These are phyloP conservation scores for Microcyclospora pomicola DNA, from an alignment of 2,329 filamentous ascomycete species.

Conservation along the genomic window DNA sequence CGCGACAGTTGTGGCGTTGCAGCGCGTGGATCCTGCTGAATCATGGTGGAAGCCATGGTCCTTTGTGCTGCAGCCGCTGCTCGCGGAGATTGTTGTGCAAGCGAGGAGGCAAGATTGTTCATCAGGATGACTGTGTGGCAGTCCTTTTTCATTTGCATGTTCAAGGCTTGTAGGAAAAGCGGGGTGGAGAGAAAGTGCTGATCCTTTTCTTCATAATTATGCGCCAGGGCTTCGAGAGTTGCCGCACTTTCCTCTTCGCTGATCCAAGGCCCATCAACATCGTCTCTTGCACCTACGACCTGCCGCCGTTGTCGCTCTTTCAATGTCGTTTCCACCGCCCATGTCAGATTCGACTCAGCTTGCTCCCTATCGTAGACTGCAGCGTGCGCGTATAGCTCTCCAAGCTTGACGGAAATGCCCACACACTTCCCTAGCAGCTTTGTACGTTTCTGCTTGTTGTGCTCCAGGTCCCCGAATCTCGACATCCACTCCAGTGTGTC, in stretches of 20 bases:
- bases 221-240: conserved; percentile 62
- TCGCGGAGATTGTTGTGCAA: conserved; percentile 49
- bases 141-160: conserved; percentile 46
- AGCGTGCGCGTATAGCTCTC: conserved; percentile 64
- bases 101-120: conserved; percentile 66
- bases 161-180: conserved; percentile 72
- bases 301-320: conserved; percentile 58
- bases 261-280: conserved; percentile 60
- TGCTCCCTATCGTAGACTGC: conserved; percentile 60
- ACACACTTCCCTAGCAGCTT: conserved; percentile 61
- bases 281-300: conserved; percentile 15
- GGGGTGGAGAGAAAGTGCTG: conserved; percentile 73
- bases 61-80: conserved; percentile 17
- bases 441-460: conserved; percentile 40
- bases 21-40: conserved; percentile 32
- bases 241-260: conserved; percentile 58
- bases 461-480: conserved; percentile 28
- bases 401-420: conserved; percentile 68
- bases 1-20: conserved; percentile 16
- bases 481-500: conserved; percentile 48
- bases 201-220: conserved; percentile 59
- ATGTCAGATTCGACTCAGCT: conserved; percentile 62
- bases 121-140: conserved; percentile 77
- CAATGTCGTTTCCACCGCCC: conserved; percentile 68
- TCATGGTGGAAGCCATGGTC: conserved; percentile 20